Evolutionary conservation across 140 eudicot genomes (phyloP).

Genomic region (Senecio squalidus): DNA sequence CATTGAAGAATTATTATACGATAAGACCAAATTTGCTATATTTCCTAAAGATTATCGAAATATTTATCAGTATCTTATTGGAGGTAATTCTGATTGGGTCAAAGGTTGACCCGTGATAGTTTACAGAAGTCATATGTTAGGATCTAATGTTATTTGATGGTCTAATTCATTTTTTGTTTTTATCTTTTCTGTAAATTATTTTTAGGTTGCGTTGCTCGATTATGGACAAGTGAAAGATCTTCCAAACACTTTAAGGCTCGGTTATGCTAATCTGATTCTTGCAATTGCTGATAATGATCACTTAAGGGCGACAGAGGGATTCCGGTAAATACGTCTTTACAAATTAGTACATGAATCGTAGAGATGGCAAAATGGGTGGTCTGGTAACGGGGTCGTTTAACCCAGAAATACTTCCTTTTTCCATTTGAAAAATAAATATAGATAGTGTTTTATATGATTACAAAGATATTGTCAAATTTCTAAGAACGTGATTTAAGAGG

Average conservation of each 20-base stretch:
- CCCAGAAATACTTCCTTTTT: no score
- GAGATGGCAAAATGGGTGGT: not conserved
- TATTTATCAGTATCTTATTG: no score
- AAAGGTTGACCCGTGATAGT: no score
- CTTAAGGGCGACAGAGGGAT: slow-evolving; percentile 62
- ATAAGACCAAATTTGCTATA: not conserved
- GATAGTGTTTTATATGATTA: not conserved
- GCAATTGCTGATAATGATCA: slow-evolving; percentile 91
- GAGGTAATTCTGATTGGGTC: no score
- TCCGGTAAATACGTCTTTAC: slow-evolving; percentile 39
- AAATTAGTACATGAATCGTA: not conserved
- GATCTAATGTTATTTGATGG: not conserved
- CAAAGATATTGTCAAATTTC: no score
- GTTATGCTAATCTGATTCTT: slow-evolving; percentile 81
- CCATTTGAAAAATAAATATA: no score
- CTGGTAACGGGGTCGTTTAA: not conserved
- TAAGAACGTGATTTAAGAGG: no score
- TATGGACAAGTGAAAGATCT: slow-evolving; percentile 99
- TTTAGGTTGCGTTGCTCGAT: slow-evolving; percentile 90
- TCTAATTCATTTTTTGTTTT: not conserved
- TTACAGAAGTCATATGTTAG: not conserved
- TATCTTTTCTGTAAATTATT: not conserved
- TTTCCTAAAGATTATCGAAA: not conserved
- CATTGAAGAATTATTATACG: not conserved
- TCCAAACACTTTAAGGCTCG: slow-evolving; percentile 82